Base-by-base conservation (phyloP, 2,329 filamentous ascomycete genomes). In the Fusarium sp. region DNA sequence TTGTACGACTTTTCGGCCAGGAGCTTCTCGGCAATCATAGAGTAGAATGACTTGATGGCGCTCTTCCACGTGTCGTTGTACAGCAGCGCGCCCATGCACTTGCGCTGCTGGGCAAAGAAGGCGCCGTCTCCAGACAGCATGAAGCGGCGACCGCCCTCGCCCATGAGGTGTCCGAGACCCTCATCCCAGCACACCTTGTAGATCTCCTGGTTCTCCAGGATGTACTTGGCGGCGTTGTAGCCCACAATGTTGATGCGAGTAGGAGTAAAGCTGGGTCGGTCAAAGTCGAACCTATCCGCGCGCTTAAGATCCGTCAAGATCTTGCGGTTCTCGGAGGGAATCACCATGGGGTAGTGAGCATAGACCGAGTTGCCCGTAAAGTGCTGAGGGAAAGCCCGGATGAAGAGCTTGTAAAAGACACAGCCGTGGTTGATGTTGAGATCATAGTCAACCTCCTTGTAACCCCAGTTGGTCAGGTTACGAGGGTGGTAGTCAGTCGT, bases 401-500 rank as follows among this genome's bases (percentile, higher is more conserved):
- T 86, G 80, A 95, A 92, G 38, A 97, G 88, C 85, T 97, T 97
- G 86, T 95, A 95, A 82, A 96, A 94, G 14, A 95, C 90, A 75
- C 93, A 95, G 56, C 95, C 94, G 79, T 97, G 92, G 82, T 97
- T 93, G 74, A 96, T 83, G 68, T 88, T 90, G 25, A 91, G 83
- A 75, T 97, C 93, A 65, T 92, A 94, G 22, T 93, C 88, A 5
- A 90, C 92, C 79, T 95, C 92, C 64, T 91, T 90, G 84, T 90
- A 96, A 22, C 94, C 94, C 94, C 94, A 97, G 83, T 94, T 95
- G 2, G 94, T 97, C 56, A 97, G 83, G 75, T 91, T 90, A 10
- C 90, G 89, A 0, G 94, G 90, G 74, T 92, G 90, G 80, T 93
- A 95, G 81, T 96, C 94, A n/a, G 83, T 86, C 0, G 93, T 95